Conservation (phyloP, 164 flowering plant genomes). For the Nymphaea colorata region DNA sequence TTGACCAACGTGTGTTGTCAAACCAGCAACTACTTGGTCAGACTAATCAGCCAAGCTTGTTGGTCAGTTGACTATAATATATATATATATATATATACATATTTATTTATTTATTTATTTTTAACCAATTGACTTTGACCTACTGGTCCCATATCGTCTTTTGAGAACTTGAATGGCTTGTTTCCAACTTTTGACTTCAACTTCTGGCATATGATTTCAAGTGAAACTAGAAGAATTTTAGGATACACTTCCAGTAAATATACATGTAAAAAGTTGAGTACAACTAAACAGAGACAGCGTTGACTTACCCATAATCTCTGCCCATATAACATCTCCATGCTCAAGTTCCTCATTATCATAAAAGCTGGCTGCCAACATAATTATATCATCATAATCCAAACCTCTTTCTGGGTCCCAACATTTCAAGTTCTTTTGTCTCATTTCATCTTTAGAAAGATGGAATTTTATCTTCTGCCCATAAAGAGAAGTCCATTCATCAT, state of each 20-base stretch:
- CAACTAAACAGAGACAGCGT: not conserved
- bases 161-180: not conserved
- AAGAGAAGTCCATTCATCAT: slow-evolving; percentile 45
- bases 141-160: not conserved
- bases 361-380: slow-evolving; percentile 77
- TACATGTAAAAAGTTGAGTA: not conserved
- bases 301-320: slow-evolving; percentile 72
- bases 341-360: slow-evolving; percentile 71
- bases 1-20: too few relatives aligned
- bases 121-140: too few relatives aligned
- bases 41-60: too few relatives aligned
- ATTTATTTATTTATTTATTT: too few relatives aligned
- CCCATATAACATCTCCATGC: slow-evolving; percentile 92
- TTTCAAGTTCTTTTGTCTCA: slow-evolving; percentile 45
- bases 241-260: not conserved
- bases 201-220: not conserved
- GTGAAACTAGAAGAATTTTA: not conserved
- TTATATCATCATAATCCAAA: slow-evolving; percentile 62
- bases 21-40: too few relatives aligned
- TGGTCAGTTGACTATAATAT: too few relatives aligned
- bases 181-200: not conserved
- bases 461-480: slow-evolving; percentile 58
- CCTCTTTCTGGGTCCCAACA: slow-evolving; percentile 18
- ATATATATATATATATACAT: too few relatives aligned
- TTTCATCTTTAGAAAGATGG: slow-evolving; percentile 55